Percentiles rank a stretch among this genome's conserved stretches.
Conservation (phyloP, 139 green algal genomes). For the Micractinium sp. region DNA sequence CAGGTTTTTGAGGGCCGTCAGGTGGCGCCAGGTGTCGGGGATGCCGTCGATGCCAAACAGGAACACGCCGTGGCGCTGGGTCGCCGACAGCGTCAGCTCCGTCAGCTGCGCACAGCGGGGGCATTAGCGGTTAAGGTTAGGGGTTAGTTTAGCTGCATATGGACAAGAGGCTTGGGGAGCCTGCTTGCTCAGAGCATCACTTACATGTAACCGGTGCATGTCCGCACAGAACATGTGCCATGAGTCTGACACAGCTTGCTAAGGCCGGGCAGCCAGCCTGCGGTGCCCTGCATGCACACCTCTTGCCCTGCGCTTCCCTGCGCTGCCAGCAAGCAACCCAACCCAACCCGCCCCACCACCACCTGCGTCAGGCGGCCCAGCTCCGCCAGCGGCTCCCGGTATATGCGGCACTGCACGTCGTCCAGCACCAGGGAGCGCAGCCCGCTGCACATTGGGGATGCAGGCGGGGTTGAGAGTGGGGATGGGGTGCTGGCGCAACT, state of each 20-base stretch:
- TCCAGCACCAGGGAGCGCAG: slow-evolving; percentile 57
- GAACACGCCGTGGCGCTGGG: slow-evolving; percentile 49
- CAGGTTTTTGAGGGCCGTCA: slow-evolving; percentile 24
- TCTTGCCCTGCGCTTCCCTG: background rate
- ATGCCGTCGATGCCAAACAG: slow-evolving; percentile 57
- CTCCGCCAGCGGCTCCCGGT: slow-evolving; percentile 34
- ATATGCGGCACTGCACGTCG: slow-evolving; percentile 56
- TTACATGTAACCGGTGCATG: too few relatives aligned
- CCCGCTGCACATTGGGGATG: background rate
- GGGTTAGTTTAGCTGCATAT: too few relatives aligned
- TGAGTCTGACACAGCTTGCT: too few relatives aligned
- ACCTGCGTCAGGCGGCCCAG: slow-evolving; percentile 56
- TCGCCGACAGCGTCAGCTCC: slow-evolving; percentile 30
- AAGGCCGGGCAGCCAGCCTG: background rate
- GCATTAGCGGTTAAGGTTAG: background rate
- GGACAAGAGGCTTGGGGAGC: too few relatives aligned
- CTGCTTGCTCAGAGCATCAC: too few relatives aligned
- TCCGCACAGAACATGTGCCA: too few relatives aligned
- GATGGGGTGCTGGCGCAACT: background rate
- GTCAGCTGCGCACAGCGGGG: background rate
- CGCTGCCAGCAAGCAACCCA: slow-evolving; percentile 32
- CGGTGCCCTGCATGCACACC: background rate
- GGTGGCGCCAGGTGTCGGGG: slow-evolving; percentile 42
- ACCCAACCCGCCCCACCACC: slow-evolving; percentile 28
- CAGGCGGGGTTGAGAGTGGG: background rate